phyloP scores from a whole-genome alignment of 2,329 filamentous ascomycete species.

The Calcarisporium arbuscula region DNA sequence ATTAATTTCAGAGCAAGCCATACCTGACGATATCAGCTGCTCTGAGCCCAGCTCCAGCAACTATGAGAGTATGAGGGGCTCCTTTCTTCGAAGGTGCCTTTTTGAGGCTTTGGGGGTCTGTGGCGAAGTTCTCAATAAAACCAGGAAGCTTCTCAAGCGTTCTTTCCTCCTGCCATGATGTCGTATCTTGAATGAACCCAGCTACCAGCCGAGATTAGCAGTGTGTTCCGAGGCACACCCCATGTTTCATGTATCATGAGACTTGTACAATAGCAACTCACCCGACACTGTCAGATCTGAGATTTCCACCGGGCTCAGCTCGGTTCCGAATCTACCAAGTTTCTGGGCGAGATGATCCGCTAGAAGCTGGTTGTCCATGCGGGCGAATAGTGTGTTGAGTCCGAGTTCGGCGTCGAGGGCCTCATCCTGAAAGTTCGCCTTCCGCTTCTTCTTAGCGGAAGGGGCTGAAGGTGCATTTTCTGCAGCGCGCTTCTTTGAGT shows the following conservation, averaged over 20 bases:
- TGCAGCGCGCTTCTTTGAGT: slow-evolving; percentile 49
- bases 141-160: slow-evolving; percentile 66
- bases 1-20: slow-evolving; percentile 4
- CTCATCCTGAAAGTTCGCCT: slow-evolving; percentile 43
- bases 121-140: slow-evolving; percentile 66
- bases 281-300: slow-evolving; percentile 76
- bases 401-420: slow-evolving; percentile 62
- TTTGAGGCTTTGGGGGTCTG: slow-evolving; percentile 52
- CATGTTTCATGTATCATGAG: too few relatives aligned
- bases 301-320: slow-evolving; percentile 77
- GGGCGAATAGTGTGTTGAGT: slow-evolving; percentile 72
- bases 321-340: slow-evolving; percentile 68
- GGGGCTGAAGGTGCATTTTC: slow-evolving; percentile 36
- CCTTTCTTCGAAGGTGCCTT: slow-evolving; percentile 63
- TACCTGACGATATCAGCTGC: slow-evolving; percentile 79
- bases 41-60: slow-evolving; percentile 78
- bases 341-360: slow-evolving; percentile 82
- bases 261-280: too few relatives aligned
- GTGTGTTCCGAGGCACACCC: not conserved
- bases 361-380: slow-evolving; percentile 76
- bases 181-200: slow-evolving; percentile 72
- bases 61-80: slow-evolving; percentile 77
- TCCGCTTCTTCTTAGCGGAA: slow-evolving; percentile 51
- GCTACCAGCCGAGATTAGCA: slow-evolving; percentile 39
- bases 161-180: slow-evolving; percentile 61